phyloP scores from a whole-genome alignment of 306 rosid species.

The Glycine latifolia region DNA sequence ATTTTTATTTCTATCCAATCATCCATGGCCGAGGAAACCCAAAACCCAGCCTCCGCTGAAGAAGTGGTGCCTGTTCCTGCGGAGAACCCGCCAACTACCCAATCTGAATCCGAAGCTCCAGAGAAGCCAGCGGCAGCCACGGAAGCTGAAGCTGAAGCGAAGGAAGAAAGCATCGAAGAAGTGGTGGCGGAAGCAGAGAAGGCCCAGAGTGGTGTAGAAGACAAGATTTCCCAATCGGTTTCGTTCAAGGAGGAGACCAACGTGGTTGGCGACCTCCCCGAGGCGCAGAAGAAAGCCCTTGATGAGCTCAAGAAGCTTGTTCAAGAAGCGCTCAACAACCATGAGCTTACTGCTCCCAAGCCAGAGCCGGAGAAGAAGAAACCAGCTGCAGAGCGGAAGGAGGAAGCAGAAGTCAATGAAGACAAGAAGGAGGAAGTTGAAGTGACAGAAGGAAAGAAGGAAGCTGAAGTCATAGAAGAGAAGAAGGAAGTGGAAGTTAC shows the following conservation, averaged over 20 bases:
- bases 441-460: constrained; percentile 46
- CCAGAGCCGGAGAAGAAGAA: constrained; percentile 6
- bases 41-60: not conserved
- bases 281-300: constrained; percentile 79
- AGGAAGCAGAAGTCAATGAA: not conserved
- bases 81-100: not conserved
- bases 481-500: constrained; percentile 31
- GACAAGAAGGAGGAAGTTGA: not conserved
- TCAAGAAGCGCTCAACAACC: constrained; percentile 81
- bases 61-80: not conserved
- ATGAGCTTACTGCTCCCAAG: constrained; percentile 60
- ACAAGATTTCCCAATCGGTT: constrained; percentile 67
- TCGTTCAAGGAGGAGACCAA: constrained; percentile 94
- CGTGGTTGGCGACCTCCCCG: constrained; percentile 85
- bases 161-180: not conserved
- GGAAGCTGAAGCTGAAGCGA: not conserved
- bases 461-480: not conserved
- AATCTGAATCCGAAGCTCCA: not conserved
- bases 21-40: constrained; percentile 32
- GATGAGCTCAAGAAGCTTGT: constrained; percentile 74
- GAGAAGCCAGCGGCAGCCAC: constrained; percentile 27
- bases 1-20: not conserved
- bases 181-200: constrained; percentile 3
- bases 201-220: not conserved
- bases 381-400: not conserved